These are phyloP conservation scores for Paralagenidium karlingii DNA, from an alignment of 352 stramenopile species.

Conservation along the genomic window DNA sequence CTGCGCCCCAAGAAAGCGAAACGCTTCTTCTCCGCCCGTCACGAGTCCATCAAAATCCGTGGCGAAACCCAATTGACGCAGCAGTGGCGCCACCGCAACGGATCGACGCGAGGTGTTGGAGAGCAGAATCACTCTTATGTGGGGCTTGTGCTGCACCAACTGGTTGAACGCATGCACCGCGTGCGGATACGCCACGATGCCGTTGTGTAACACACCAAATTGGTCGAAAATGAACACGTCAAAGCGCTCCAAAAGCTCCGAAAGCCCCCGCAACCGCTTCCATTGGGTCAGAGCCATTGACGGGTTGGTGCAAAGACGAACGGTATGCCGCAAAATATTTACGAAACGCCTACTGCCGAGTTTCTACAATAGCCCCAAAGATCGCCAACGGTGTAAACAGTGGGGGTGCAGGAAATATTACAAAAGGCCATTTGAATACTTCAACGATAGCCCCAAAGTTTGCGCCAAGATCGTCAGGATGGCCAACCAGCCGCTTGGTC, in stretches of 20 bases:
- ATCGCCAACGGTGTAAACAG: no score
- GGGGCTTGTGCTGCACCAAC: slow-evolving; percentile 48
- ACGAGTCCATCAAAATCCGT: slow-evolving; percentile 32
- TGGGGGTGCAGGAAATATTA: no score
- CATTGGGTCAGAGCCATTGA: background rate
- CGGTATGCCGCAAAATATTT: background rate
- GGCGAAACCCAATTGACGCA: slow-evolving; percentile 61
- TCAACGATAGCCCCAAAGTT: no score
- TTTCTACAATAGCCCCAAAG: no score
- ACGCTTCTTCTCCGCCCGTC: slow-evolving; percentile 40
- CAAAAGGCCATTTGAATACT: no score
- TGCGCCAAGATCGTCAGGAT: no score
- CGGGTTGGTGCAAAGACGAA: background rate
- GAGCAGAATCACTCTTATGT: slow-evolving; percentile 80
- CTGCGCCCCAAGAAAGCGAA: slow-evolving; percentile 17
- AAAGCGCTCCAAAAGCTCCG: slow-evolving; percentile 39
- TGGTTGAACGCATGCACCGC: slow-evolving; percentile 46
- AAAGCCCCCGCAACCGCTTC: slow-evolving; percentile 21
- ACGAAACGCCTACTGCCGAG: background rate
- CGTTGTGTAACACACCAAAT: slow-evolving; percentile 88
- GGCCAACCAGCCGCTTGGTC: no score
- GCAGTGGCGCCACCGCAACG: slow-evolving; percentile 20
- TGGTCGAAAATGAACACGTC: slow-evolving; percentile 88
- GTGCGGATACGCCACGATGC: slow-evolving; percentile 40
- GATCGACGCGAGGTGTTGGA: slow-evolving; percentile 83